phyloP scores from a whole-genome alignment of 78 protist species.

The Polysphondylium violaceum region DNA sequence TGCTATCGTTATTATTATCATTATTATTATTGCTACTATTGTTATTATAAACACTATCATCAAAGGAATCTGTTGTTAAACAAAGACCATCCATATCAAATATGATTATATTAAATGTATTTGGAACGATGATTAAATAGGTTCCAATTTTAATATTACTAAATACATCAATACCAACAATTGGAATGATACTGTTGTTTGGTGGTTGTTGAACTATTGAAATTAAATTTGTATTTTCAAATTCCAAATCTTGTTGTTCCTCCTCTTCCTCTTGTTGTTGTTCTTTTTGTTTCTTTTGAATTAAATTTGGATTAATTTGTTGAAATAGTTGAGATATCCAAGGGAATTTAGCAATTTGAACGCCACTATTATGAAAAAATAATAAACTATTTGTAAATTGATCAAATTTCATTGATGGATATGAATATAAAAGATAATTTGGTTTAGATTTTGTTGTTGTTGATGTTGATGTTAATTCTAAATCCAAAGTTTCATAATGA shows the following conservation, averaged over 20 bases:
- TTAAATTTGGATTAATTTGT: neutral
- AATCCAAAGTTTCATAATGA: slow-evolving; percentile 34
- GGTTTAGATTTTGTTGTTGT: neutral
- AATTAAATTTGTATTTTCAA: slow-evolving; percentile 8
- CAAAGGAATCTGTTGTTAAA: neutral
- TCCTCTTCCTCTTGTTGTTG: neutral
- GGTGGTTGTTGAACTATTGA: neutral
- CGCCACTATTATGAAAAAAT: slow-evolving; percentile 55
- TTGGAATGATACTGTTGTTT: too few relatives aligned
- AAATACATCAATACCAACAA: slow-evolving; percentile 30
- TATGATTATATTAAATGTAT: slow-evolving; percentile 10
- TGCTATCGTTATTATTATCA: neutral
- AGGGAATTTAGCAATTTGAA: slow-evolving; percentile 32
- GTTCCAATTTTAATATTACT: slow-evolving; percentile 33
- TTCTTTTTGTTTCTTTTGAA: too few relatives aligned
- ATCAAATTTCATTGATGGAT: slow-evolving; percentile 17
- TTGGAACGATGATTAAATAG: slow-evolving; percentile 28
- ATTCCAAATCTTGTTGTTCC: neutral
- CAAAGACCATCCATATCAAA: slow-evolving; percentile 44
- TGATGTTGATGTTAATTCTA: neutral
- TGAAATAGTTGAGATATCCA: slow-evolving; percentile 16
- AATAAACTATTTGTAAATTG: slow-evolving; percentile 23
- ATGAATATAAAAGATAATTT: slow-evolving; percentile 35
- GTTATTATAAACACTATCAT: neutral
- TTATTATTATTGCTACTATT: neutral